Evolutionary conservation across 192 early-diverging fungal genomes (phyloP).

Genomic region (Linnemannia hyalina): DNA sequence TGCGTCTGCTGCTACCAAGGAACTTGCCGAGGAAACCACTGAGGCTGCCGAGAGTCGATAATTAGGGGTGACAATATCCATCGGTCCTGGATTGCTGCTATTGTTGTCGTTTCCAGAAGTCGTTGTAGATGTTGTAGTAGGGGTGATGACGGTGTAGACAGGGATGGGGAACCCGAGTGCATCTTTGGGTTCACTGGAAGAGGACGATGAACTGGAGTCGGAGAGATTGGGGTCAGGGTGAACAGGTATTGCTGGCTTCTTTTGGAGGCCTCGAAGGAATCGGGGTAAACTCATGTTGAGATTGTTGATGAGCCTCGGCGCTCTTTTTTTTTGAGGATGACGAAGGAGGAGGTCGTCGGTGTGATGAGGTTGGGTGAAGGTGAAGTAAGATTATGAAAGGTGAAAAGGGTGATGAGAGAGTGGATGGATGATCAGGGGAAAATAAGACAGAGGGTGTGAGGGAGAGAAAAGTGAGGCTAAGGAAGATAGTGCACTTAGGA

Average conservation of each 20-base stretch:
- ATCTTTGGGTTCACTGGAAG: conserved; percentile 30
- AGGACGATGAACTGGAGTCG: conserved; percentile 18
- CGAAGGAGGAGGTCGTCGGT: not conserved
- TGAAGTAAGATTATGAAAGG: not conserved
- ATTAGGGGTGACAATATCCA: not conserved
- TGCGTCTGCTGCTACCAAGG: not conserved
- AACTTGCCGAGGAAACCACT: not conserved
- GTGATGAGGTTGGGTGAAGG: not conserved
- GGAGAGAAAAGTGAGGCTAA: not conserved
- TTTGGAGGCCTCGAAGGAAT: conserved; percentile 40
- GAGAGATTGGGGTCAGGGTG: conserved; percentile 29
- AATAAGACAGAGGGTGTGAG: not conserved
- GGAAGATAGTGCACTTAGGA: not conserved
- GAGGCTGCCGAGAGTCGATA: not conserved
- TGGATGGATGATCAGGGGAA: too few relatives aligned
- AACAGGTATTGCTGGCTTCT: not conserved
- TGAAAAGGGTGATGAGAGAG: not conserved
- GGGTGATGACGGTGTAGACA: conserved; percentile 13
- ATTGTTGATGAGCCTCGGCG: not conserved
- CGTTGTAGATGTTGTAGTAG: not conserved
- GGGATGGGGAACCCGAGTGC: conserved; percentile 42
- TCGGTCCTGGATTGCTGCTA: not conserved
- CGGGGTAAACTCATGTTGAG: conserved; percentile 36
- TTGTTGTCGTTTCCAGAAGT: not conserved
- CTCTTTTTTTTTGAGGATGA: not conserved